Conservation (phyloP, 495 filamentous ascomycete genomes). For the Podospora fimiseda region DNA sequence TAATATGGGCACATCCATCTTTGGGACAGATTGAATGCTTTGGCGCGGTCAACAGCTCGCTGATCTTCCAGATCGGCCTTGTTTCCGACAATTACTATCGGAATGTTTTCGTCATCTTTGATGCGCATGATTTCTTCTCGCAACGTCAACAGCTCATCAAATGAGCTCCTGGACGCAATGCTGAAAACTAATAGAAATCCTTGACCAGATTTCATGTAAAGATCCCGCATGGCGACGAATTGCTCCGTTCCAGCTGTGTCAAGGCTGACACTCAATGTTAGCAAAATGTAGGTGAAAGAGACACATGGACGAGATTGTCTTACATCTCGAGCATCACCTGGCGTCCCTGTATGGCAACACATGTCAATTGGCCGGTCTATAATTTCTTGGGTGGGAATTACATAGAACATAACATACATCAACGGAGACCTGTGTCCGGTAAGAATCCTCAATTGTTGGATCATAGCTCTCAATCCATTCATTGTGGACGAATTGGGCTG, state of each 20-base stretch:
- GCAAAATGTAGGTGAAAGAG: constrained; percentile 10
- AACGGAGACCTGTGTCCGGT: constrained; percentile 87
- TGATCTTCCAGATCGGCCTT: constrained; percentile 95
- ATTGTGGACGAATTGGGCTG: constrained; percentile 98
- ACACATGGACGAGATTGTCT: constrained; percentile 9
- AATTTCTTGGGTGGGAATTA: no score
- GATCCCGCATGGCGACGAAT: constrained; percentile 77
- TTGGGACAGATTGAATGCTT: constrained; percentile 80
- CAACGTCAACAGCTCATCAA: constrained; percentile 80
- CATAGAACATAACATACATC: constrained; percentile 57
- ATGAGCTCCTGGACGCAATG: constrained; percentile 80
- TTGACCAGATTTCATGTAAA: constrained; percentile 96
- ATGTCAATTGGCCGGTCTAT: no score
- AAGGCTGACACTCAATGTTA: constrained; percentile 49
- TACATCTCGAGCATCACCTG: constrained; percentile 97
- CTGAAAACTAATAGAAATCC: constrained; percentile 97
- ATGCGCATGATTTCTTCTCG: constrained; percentile 95
- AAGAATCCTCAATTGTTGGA: constrained; percentile 95
- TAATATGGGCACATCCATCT: constrained; percentile 94
- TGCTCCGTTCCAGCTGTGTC: constrained; percentile 98
- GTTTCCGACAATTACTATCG: constrained; percentile 95
- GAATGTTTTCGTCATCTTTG: constrained; percentile 87
- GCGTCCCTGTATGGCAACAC: constrained; percentile 58
- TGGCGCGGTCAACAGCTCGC: constrained; percentile 71
- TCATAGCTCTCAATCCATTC: constrained; percentile 99